Base-by-base conservation (phyloP, 2,329 filamentous ascomycete species). In the Trichoderma simmonsii region DNA sequence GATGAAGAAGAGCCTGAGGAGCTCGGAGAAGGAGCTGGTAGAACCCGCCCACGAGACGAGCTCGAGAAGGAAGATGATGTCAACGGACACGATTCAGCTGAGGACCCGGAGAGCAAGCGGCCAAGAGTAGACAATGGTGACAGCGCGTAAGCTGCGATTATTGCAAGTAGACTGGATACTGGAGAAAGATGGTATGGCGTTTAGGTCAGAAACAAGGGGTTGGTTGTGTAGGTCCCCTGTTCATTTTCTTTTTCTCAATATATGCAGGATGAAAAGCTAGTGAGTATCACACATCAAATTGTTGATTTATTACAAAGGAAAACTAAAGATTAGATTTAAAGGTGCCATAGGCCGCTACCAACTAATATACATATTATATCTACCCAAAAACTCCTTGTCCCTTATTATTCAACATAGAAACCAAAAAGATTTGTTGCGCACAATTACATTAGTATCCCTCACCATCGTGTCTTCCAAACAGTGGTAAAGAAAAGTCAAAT, bases 11-110 rank as follows among this genome's bases (percentile, higher is more conserved):
- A 79, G 72, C 84, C 76, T 51, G 85, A 79, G 72, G 88, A 85
- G 70, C 83, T 91, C 24, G 91, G 91, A 59, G 90, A 90, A 71
- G 90, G 91, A 9, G 90, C 89, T 2, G 90, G 90, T 30, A 86
- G 87, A 72, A 86, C 69, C 34, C 69, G 69, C 48, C 69, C 61
- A 5, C 61, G 69, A 32, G 63, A 74, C 26, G 90, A 90, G 74
- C 80, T 85, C 14, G 88, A 87, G 28, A 84, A 79, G 26, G 54
- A 30, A 4, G 85, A 83, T 6, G 78, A 83, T 6, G 78, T 80
- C 34, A 83, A 86, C 70, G 85, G 85, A 3, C 78, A 83, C 71
- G 82, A 85, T 3, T 78, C 83, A 70, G 81, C 79, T 51, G 81
- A 81, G 9, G 82, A 82, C 36, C 70, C 80, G 2, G 85, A 87